These are phyloP conservation scores for Hemisphaericaspora nanyangensis DNA, from an alignment of 805 yeast species.

Conservation along the genomic window DNA sequence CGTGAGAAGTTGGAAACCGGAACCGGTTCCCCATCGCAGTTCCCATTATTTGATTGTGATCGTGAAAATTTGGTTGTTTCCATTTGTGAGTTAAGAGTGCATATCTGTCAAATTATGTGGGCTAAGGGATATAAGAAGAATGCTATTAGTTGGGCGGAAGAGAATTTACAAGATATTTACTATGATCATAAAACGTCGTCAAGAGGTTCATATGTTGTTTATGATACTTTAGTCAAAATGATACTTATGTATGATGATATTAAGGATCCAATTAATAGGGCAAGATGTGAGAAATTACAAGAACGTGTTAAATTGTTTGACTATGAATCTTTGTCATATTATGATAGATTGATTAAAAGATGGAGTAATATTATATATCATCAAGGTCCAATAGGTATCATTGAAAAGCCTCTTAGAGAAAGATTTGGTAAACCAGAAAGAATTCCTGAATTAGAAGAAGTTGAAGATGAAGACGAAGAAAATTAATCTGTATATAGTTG, in stretches of 20 bases:
- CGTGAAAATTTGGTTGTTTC: constrained; percentile 22
- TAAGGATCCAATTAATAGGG: constrained; percentile 19
- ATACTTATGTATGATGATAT: constrained; percentile 26
- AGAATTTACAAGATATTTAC: constrained; percentile 34
- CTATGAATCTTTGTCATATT: constrained; percentile 24
- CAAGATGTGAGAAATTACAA: constrained; percentile 25
- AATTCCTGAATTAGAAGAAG: constrained; percentile 36
- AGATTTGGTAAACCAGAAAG: constrained; percentile 33
- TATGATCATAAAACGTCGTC: constrained; percentile 23
- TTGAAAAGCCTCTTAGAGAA: constrained; percentile 37
- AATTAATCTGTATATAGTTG: not conserved
- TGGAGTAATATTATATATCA: constrained; percentile 37
- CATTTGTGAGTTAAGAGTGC: constrained; percentile 33
- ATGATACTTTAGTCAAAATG: constrained; percentile 29
- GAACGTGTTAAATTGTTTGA: constrained; percentile 24
- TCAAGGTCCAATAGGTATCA: constrained; percentile 39
- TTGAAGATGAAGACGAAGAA: constrained; percentile 39
- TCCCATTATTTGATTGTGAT: constrained; percentile 36
- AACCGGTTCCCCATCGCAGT: constrained; percentile 20
- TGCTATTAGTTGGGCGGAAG: constrained; percentile 41
- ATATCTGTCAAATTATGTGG: constrained; percentile 41
- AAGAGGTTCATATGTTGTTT: constrained; percentile 25
- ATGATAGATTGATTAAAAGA: constrained; percentile 28
- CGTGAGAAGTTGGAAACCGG: constrained; percentile 12
- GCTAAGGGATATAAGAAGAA: constrained; percentile 33